These are phyloP conservation scores for Solanum appendiculatum DNA, from an alignment of 257 asterid genomes.

Conservation along the genomic window DNA sequence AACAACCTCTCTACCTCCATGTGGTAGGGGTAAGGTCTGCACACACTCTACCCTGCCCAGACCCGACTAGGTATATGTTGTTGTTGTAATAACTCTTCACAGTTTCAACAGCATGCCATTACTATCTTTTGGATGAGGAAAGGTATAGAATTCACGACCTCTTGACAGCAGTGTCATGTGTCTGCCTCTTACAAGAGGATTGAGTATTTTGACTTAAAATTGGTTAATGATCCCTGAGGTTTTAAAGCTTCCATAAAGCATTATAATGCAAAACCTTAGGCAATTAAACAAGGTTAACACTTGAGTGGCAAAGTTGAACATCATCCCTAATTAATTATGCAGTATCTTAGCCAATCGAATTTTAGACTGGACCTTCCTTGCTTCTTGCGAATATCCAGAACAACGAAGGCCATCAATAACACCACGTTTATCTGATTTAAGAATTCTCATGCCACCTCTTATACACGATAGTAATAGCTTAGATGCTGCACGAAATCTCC, in stretches of 20 bases:
- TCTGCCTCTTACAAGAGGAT: background rate
- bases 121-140: background rate
- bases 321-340: slow-evolving; percentile 1
- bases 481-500: slow-evolving; percentile 58
- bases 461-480: slow-evolving; percentile 49
- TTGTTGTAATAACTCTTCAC: background rate
- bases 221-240: background rate
- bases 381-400: slow-evolving; percentile 25
- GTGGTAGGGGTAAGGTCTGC: background rate
- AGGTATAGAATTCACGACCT: background rate
- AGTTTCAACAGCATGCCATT: background rate
- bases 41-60: background rate
- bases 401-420: slow-evolving; percentile 45
- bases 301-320: background rate
- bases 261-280: background rate
- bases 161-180: background rate
- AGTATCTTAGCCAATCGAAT: slow-evolving; percentile 38
- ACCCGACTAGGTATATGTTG: background rate
- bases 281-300: background rate
- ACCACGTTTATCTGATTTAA: slow-evolving; percentile 43
- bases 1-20: background rate
- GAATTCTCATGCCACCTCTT: slow-evolving; percentile 39
- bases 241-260: background rate
- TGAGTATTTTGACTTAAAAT: background rate
- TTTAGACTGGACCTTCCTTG: slow-evolving; percentile 26